Percentiles rank a stretch among this genome's conserved stretches.
phyloP scores from a whole-genome alignment of 768 basidiomycete species.

The Cyathus striatus region DNA sequence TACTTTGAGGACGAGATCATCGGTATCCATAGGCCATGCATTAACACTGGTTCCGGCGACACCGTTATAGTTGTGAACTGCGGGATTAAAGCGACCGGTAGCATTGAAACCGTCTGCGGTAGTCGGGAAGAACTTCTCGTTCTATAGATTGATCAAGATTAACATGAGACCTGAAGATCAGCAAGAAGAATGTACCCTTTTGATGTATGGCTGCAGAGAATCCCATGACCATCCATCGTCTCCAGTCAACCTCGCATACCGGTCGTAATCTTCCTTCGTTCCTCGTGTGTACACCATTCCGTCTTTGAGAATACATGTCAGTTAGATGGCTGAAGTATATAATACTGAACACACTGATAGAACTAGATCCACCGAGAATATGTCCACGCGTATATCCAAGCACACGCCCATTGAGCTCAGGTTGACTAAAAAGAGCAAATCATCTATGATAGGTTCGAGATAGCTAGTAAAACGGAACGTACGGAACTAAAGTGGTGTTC shows the following conservation, averaged over 20 bases:
- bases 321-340: too few relatives aligned
- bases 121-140: slow-evolving; percentile 17
- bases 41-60: slow-evolving; percentile 22
- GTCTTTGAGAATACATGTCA: too few relatives aligned
- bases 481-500: too few relatives aligned
- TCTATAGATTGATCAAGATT: slow-evolving; percentile 13
- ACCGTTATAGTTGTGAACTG: slow-evolving; percentile 24
- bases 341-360: too few relatives aligned
- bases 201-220: slow-evolving; percentile 21
- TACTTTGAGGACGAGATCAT: slow-evolving; percentile 20
- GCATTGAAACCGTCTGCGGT: slow-evolving; percentile 28
- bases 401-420: too few relatives aligned
- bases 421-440: too few relatives aligned
- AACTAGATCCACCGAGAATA: too few relatives aligned
- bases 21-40: slow-evolving; percentile 19
- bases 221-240: slow-evolving; percentile 43
- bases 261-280: slow-evolving; percentile 43
- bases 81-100: slow-evolving; percentile 25
- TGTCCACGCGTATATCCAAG: too few relatives aligned
- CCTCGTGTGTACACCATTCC: slow-evolving; percentile 27
- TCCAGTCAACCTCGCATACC: slow-evolving; percentile 41
- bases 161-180: slow-evolving; percentile 1
- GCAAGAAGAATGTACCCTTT: slow-evolving; percentile 13
- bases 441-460: too few relatives aligned
- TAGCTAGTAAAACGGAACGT: too few relatives aligned